Evolutionary conservation across 371 early-diverging fungal species (phyloP), one percentile per base, ranked within the genome.

Genomic region (Mucor piriformis): DNA sequence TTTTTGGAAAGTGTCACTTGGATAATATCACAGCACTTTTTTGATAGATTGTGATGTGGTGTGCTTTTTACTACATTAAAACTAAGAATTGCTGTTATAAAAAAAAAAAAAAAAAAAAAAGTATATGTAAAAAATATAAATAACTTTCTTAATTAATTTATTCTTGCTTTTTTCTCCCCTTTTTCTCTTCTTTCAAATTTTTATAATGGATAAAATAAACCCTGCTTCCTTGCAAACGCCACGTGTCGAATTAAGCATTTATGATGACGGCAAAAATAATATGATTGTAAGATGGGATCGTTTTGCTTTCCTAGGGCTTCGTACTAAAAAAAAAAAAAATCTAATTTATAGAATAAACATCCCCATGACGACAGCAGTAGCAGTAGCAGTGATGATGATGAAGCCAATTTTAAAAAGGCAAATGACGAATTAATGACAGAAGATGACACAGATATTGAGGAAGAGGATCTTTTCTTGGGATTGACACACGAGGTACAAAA

Each of bases 391-490:
- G 25, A 24, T 15, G 46, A 46, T 21, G 46, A 46, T 4, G 24
- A 23, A 12, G 21, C 24, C 11, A 46, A 20, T 46, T 46, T 24
- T 24, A 46, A 42, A 18, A 42, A 42, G 18, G n/a, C 46, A 21
- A 48, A 50, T 55, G 62, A 61, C 37, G 54, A 47, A 34, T 32
- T 55, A 27, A 61, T 61, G 62, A 61, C 62, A 16, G 67, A 68
- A 16, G 69, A 68, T 10, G 73, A 72, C 57, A 63, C 69, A 15
- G 72, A 72, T 27, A 64, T 54, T 25, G 65, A 72, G 24, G 68
- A 67, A 20, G 69, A 66, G 8, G 63, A 70, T 21, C 18, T 29
- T 33, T 54, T 44, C 43, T 20, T 48, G 35, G 44, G 44, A 8
- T 21, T 55, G 12, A 23, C 46, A 43, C 54, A 54, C 35, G 56